Evolutionary conservation across 2,329 filamentous ascomycete species (phyloP).

Genomic region (Xylariaceae sp.): DNA sequence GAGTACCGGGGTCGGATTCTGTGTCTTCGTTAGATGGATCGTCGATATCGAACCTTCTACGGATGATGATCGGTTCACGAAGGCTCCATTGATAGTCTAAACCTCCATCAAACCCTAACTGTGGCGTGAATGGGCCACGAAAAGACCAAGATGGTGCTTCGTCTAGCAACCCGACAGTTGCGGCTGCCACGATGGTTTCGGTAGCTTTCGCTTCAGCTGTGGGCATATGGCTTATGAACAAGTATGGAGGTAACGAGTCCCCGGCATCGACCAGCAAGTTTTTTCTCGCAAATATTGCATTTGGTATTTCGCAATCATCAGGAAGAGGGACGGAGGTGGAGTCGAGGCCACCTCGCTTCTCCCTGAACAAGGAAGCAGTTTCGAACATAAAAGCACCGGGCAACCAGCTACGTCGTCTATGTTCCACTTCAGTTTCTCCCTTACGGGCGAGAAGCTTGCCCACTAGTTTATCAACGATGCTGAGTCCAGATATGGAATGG

Average conservation of each 20-base stretch:
- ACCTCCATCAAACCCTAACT: conserved; percentile 49
- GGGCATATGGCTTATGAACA: conserved; percentile 42
- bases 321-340: conserved; percentile 35
- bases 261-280: conserved; percentile 40
- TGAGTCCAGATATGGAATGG: conserved; percentile 25
- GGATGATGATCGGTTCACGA: conserved; percentile 20
- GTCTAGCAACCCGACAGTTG: conserved; percentile 32
- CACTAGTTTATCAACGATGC: conserved; percentile 29
- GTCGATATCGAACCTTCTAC: conserved; percentile 28
- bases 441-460: conserved; percentile 23
- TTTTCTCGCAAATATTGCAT: conserved; percentile 50
- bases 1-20: not conserved
- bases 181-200: conserved; percentile 37
- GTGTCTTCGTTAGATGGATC: conserved; percentile 3
- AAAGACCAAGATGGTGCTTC: conserved; percentile 37
- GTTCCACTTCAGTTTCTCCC: conserved; percentile 22
- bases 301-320: conserved; percentile 43
- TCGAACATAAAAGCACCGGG: conserved; percentile 29
- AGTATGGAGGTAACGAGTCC: conserved; percentile 38
- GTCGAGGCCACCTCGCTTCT: conserved; percentile 19
- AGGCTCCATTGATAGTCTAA: conserved; percentile 45
- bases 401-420: conserved; percentile 35
- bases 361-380: conserved; percentile 19
- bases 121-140: conserved; percentile 48
- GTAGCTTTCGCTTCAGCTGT: conserved; percentile 47